Evolutionary conservation across 352 stramenopile genomes (phyloP).

Genomic region (Phytopythium chamaehyphon): DNA sequence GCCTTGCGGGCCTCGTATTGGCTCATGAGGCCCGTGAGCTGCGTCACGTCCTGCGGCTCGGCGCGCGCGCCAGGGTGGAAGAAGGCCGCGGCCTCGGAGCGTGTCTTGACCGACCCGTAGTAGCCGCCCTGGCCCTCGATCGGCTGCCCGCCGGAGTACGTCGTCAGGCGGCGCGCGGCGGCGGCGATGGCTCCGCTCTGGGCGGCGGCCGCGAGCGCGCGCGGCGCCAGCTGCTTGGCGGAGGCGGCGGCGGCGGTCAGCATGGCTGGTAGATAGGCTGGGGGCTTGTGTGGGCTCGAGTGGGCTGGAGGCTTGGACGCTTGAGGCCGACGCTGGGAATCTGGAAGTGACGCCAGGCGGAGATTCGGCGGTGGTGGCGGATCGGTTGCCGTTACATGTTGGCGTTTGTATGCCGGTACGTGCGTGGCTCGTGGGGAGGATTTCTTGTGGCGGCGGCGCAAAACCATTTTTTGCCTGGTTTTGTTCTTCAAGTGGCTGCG

Average conservation of each 20-base stretch:
- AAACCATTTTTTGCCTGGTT: too few relatives aligned
- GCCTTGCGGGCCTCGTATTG: conserved; percentile 39
- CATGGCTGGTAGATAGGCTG: background rate
- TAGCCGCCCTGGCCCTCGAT: conserved; percentile 88
- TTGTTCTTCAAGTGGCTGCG: too few relatives aligned
- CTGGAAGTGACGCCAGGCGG: background rate
- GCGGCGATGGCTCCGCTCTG: background rate
- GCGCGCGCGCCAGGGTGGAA: conserved; percentile 63
- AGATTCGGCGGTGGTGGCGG: background rate
- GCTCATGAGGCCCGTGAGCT: conserved; percentile 59
- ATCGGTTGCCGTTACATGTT: background rate
- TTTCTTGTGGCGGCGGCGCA: too few relatives aligned
- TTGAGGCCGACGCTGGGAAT: conserved; percentile 6
- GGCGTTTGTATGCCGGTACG: too few relatives aligned
- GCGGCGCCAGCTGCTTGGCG: background rate
- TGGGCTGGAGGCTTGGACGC: background rate
- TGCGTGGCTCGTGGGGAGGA: too few relatives aligned
- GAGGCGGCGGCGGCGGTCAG: background rate
- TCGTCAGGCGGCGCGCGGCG: conserved; percentile 32
- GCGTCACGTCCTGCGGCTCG: conserved; percentile 53
- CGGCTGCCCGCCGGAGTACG: conserved; percentile 87
- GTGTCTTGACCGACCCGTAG: conserved; percentile 84
- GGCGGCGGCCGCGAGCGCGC: background rate
- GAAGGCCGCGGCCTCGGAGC: conserved; percentile 58
- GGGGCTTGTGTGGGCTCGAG: background rate